Evolutionary conservation across 1,284 basidiomycete species (phyloP).

Genomic region (Ceratobasidium papillatum): DNA sequence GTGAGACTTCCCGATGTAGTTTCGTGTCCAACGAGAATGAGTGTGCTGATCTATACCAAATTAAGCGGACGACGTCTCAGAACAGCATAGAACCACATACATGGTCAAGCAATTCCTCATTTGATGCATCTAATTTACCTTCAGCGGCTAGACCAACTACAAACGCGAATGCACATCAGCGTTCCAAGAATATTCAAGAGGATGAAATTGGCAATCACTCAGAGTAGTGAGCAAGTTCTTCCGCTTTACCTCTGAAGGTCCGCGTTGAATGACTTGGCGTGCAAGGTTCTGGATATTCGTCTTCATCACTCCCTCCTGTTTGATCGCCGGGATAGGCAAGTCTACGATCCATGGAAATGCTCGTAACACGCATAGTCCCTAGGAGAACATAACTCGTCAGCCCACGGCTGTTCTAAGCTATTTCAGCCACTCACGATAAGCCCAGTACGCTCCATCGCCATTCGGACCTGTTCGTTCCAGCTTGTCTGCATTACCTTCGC

Average conservation of each 20-base stretch:
- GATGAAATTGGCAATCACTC: slow-evolving; percentile 1
- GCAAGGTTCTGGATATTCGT: slow-evolving; percentile 47
- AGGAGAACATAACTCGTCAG: neutral
- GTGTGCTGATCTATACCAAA: slow-evolving; percentile 44
- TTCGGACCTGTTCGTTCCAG: slow-evolving; percentile 49
- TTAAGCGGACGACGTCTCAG: neutral
- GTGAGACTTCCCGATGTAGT: slow-evolving; percentile 47
- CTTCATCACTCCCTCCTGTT: slow-evolving; percentile 51
- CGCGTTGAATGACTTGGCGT: slow-evolving; percentile 19
- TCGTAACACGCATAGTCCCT: slow-evolving; percentile 46
- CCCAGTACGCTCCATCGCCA: slow-evolving; percentile 47
- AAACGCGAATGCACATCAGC: neutral
- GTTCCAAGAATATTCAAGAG: neutral
- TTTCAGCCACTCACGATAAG: slow-evolving; percentile 47
- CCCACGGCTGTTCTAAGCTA: neutral
- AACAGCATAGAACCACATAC: slow-evolving; percentile 5
- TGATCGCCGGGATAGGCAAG: slow-evolving; percentile 49
- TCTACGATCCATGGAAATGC: slow-evolving; percentile 51
- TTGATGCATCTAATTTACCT: neutral
- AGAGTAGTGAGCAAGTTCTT: slow-evolving; percentile 40
- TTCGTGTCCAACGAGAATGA: slow-evolving; percentile 48
- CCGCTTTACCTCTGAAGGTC: neutral
- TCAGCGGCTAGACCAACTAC: neutral
- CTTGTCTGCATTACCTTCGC: slow-evolving; percentile 49
- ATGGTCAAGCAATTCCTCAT: slow-evolving; percentile 43